These are phyloP conservation scores for Scedosporium apiospermum DNA, from an alignment of 2,329 filamentous ascomycete species.

Conservation along the genomic window DNA sequence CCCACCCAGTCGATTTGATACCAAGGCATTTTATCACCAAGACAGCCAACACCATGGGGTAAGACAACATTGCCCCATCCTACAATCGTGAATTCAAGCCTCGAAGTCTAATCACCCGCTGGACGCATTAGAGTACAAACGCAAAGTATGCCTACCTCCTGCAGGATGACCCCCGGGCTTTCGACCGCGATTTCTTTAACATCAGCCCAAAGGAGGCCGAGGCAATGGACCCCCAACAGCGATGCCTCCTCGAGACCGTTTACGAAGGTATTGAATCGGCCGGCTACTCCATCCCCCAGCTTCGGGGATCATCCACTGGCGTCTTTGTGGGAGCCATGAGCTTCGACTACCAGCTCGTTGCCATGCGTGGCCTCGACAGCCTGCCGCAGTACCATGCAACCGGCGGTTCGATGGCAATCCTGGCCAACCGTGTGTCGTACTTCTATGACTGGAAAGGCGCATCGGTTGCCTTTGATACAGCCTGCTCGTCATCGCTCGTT, in stretches of 20 bases:
- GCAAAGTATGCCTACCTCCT: constrained; percentile 17
- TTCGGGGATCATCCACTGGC: constrained; percentile 14
- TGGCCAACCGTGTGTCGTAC: constrained; percentile 44
- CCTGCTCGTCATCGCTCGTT: constrained; percentile 23
- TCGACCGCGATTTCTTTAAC: constrained; percentile 17
- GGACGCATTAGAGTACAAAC: neutral
- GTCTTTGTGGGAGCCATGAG: constrained; percentile 18
- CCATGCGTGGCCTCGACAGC: constrained; percentile 17
- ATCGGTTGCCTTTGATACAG: constrained; percentile 24
- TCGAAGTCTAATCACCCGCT: no score
- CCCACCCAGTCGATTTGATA: constrained; percentile 34
- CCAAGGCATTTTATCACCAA: constrained; percentile 24
- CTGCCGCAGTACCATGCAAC: constrained; percentile 31
- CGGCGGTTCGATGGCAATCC: constrained; percentile 41
- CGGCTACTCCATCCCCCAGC: constrained; percentile 19
- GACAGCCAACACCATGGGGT: constrained; percentile 1
- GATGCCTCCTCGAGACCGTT: constrained; percentile 16
- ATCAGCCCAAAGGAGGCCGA: constrained; percentile 13
- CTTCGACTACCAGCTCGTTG: constrained; percentile 14
- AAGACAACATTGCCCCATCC: no score
- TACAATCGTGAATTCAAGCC: no score
- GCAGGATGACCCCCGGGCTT: constrained; percentile 13
- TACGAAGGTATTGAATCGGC: constrained; percentile 20
- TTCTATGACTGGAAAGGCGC: constrained; percentile 25
- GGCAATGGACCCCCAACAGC: constrained; percentile 19